phyloP scores from a whole-genome alignment of 345 rosid species.

The Acer yangbiense region DNA sequence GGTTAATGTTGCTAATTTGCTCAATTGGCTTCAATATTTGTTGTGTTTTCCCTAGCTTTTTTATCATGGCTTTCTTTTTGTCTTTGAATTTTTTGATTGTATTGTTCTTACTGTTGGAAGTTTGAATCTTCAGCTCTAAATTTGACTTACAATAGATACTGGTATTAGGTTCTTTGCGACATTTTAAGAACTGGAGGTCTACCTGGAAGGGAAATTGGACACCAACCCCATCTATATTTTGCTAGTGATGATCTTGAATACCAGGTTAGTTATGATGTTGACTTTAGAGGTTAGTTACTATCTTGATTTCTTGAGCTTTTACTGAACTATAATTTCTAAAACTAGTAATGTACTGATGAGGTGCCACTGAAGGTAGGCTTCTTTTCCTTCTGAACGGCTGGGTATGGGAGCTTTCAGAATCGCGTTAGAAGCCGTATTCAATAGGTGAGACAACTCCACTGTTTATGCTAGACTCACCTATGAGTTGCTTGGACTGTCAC shows the following conservation, averaged over 20 bases:
- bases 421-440: constrained; percentile 79
- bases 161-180: constrained; percentile 79
- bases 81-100: constrained; percentile 3
- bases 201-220: constrained; percentile 65
- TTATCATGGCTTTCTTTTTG: neutral
- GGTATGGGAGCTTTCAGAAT: constrained; percentile 95
- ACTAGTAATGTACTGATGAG: constrained; percentile 36
- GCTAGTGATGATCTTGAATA: constrained; percentile 86
- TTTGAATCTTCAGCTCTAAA: neutral
- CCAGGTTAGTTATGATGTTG: constrained; percentile 51
- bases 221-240: constrained; percentile 69
- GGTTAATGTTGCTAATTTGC: neutral
- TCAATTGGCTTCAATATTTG: neutral
- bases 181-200: constrained; percentile 87
- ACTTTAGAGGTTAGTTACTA: neutral
- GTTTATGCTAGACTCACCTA: neutral
- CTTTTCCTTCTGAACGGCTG: constrained; percentile 83
- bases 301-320: constrained; percentile 6
- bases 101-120: neutral
- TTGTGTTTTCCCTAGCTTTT: neutral
- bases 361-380: constrained; percentile 56
- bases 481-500: neutral
- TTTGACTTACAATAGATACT: constrained; percentile 5
- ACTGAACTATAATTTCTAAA: neutral
- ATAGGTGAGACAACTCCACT: constrained; percentile 44